Evolutionary conservation across 495 filamentous ascomycete genomes (phyloP), one percentile per base, ranked within the genome.

Genomic region (Amphirosellinia nigrospora): DNA sequence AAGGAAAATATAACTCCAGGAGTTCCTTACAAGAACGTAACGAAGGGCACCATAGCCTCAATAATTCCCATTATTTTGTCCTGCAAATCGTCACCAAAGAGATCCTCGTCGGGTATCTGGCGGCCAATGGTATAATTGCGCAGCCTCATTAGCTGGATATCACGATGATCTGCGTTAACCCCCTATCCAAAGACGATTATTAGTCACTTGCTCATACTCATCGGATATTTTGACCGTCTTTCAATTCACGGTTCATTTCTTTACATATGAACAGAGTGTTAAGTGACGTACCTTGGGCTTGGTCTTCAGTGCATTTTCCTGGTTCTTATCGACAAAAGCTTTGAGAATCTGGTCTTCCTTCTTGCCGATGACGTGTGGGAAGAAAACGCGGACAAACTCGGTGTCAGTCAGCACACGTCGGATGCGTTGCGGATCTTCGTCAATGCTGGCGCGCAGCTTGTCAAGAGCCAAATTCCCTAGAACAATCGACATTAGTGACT

Each of bases 71-170:
- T 82, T 46, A 92, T 84, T 75, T 81, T 85, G 21, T 85, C 83
- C 78, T 89, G 83, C 30, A 82, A 86, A 68, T 85, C 80, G 41
- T 79, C 73, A 21, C 77, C 78, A 56, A 84, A 76, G 50, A 92
- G 81, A 41, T 88, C 81, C 34, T 78, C 74, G 66, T 94, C 91
- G 16, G 82, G 65, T 50, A 96, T 74, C 73, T 89, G 86, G 66
- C 80, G 88, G 39, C 89, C 85, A 43, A 95, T 80, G 0, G 91
- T 93, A 75, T 89, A 96, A 77, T 89, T 95, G 71, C 88, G 86
- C 69, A 97, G 84, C 67, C 92, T 89, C 60, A 96, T 82, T 66
- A 96, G 84, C 50, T 89, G 85, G 73, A 96, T 93, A 68, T 95
- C 89, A 46, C 86, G 78, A 73, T 96, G 90, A 64, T 92, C 89